Conservation (phyloP, 768 basidiomycete species). For the Vararia minispora region DNA sequence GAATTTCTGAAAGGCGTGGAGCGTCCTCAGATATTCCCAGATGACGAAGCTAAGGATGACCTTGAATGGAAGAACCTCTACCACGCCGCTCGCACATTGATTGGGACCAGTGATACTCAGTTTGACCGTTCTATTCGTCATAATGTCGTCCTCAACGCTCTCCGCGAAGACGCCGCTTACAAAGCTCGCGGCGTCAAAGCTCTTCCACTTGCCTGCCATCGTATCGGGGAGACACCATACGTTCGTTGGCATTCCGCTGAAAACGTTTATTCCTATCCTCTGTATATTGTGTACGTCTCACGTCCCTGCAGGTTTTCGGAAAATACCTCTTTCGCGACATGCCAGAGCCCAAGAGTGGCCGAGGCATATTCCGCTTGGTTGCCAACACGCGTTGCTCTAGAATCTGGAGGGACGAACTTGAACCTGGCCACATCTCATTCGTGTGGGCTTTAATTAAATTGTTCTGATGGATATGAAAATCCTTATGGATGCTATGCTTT, state of each 20-base stretch:
- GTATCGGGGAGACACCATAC: constrained; percentile 12
- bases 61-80: constrained; percentile 15
- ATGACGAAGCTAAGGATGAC: constrained; percentile 1
- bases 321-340: too few species aligned
- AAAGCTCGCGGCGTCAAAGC: constrained; percentile 3
- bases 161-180: constrained; percentile 8
- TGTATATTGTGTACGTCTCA: too few species aligned
- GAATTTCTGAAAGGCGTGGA: constrained; percentile 10
- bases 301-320: too few species aligned
- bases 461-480: too few species aligned
- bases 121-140: constrained; percentile 18
- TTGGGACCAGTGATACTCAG: constrained; percentile 11
- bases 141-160: constrained; percentile 13
- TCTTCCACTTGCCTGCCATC: constrained; percentile 17
- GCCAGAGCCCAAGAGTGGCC: too few species aligned
- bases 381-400: too few species aligned
- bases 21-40: constrained; percentile 7
- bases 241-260: constrained; percentile 16
- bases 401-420: too few species aligned
- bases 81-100: constrained; percentile 11
- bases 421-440: too few species aligned
- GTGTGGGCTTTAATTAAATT: too few species aligned
- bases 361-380: too few species aligned
- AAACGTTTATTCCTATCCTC: too few species aligned
- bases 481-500: too few species aligned